Evolutionary conservation across 352 stramenopile genomes (phyloP), one percentile per base, ranked within the genome.

Genomic region (Albugo candida): DNA sequence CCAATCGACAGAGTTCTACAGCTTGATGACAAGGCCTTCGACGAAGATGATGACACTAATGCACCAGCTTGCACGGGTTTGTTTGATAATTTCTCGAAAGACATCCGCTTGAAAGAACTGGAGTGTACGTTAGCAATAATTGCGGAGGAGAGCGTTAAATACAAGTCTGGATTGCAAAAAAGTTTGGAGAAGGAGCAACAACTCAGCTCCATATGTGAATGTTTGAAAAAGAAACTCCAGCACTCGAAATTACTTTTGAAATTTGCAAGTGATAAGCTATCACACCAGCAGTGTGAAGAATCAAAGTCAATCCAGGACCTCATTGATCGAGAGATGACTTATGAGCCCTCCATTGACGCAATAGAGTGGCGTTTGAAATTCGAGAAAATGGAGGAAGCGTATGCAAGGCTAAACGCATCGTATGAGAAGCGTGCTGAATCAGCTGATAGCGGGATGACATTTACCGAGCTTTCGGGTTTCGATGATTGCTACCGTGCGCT

Each of bases 331-430:
- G 34, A 59, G 10, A 31, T 31, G 24, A 8, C 24, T 31, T 81
- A 84, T 47, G 56, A 79, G 16, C 76, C 74, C 17, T 78, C 71
- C 21, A 54, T 63, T 11, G 74, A 86, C 52, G 71, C 77, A 14
- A 82, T 89, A 41, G 77, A 85, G 48, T 89, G 74, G 77, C 60
- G 74, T 14, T 67, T 86, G 48, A 89, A 84, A 50, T 85, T 78
- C 45, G 77, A 88, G 54, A 70, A 88, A 41, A 37, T 54, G 13
- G 43, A 54, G 16, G 31, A 34, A 16, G 12, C 41, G 11, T 52
- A 52, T 20, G 13, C 27, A 14, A 24, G 16, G 11, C 55, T 85
- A 27, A 65, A 88, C 48, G 67, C 84, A 40, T 59, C 59, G 6
- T 74, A 71, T n/a, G 53, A 71, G 21, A 54, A 58, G 43, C 1